A percentile compares a stretch with the other conserved stretches of the same genome.
Evolutionary conservation across 345 rosid species (phyloP).

Genomic region (Eucalyptus marginata): DNA sequence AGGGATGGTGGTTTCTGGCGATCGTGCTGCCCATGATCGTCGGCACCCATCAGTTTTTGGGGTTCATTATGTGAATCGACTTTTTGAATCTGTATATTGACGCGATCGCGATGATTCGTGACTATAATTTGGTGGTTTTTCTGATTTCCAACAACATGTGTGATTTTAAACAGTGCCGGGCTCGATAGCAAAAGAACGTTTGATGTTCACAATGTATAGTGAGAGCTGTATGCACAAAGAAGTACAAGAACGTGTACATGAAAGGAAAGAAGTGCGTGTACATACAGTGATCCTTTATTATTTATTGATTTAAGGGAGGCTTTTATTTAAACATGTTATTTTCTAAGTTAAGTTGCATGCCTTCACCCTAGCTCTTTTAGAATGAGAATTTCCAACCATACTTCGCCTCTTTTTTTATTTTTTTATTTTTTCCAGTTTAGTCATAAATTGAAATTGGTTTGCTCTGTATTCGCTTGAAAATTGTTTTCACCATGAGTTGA

Average conservation of each 20-base stretch:
- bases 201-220: not conserved
- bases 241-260: not conserved
- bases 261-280: not conserved
- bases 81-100: not conserved
- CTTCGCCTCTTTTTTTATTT: not conserved
- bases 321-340: not conserved
- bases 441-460: not conserved
- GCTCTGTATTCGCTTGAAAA: not conserved
- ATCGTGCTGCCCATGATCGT: not conserved
- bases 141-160: not conserved
- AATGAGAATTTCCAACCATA: not conserved
- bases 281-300: not conserved
- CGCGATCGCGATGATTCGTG: not conserved
- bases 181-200: not conserved
- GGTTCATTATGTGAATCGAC: not conserved
- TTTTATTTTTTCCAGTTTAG: not conserved
- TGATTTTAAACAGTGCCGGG: not conserved
- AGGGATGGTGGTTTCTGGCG: conserved; percentile 18
- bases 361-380: not conserved
- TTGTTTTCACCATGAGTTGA: not conserved
- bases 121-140: not conserved
- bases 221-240: not conserved
- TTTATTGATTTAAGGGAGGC: not conserved
- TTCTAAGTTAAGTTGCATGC: not conserved
- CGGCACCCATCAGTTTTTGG: not conserved